Conservation (phyloP, 371 early-diverging fungal species). For the Phascolomyces articulosus region DNA sequence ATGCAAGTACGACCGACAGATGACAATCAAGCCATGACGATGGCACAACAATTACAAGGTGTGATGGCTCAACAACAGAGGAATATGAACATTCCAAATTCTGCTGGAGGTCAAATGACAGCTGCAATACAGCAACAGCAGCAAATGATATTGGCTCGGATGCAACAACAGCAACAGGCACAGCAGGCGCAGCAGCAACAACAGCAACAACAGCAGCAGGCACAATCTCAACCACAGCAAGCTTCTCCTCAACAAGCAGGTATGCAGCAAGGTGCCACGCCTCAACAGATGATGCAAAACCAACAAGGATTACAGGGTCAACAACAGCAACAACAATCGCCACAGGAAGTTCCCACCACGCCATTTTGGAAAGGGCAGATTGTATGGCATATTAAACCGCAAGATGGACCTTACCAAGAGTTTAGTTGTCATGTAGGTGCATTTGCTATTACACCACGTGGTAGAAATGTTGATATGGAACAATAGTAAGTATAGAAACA, state of each 20-base stretch:
- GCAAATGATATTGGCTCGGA: conserved; percentile 14
- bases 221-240: conserved; percentile 24
- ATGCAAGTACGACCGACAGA: conserved; percentile 15
- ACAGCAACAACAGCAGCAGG: conserved; percentile 26
- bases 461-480: conserved; percentile 39
- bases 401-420: conserved; percentile 42
- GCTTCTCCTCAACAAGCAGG: conserved; percentile 19
- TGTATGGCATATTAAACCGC: conserved; percentile 55
- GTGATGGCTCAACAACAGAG: conserved; percentile 6
- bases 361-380: conserved; percentile 64
- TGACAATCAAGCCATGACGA: conserved; percentile 9
- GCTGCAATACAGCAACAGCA: conserved; percentile 18
- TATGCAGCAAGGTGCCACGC: conserved; percentile 2
- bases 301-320: conserved; percentile 14
- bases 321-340: conserved; percentile 21
- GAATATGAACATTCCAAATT: conserved; percentile 9
- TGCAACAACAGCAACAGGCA: conserved; percentile 25
- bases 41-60: conserved; percentile 10
- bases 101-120: conserved; percentile 13
- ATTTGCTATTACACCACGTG: conserved; percentile 47
- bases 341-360: conserved; percentile 36
- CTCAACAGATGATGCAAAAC: conserved; percentile 16
- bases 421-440: conserved; percentile 52
- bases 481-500: conserved; percentile 52
- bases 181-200: conserved; percentile 24